These are phyloP conservation scores for Fraxinus ornus DNA, from an alignment of 305 asterid genomes.

Conservation along the genomic window DNA sequence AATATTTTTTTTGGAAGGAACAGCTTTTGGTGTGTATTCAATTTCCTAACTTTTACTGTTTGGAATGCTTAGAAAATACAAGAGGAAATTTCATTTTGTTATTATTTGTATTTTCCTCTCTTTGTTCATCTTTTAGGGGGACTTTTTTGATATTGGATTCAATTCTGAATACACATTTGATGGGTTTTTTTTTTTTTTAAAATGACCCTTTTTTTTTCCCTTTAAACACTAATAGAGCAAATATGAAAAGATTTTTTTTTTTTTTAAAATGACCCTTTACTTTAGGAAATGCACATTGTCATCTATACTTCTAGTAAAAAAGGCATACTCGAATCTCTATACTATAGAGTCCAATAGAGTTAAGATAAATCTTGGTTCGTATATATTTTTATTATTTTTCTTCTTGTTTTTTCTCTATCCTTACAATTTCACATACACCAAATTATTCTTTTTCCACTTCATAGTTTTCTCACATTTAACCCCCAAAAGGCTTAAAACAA, in stretches of 20 bases:
- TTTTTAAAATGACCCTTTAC: background rate
- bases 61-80: background rate
- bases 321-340: no score
- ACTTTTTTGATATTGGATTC: background rate
- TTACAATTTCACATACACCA: background rate
- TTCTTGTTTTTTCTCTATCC: background rate
- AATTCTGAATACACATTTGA: background rate
- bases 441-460: background rate
- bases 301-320: no score
- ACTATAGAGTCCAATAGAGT: no score
- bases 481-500: background rate
- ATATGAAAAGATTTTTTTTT: no score
- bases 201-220: no score
- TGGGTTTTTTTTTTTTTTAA: background rate
- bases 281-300: no score
- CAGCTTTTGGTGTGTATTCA: background rate
- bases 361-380: no score
- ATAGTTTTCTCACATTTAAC: background rate
- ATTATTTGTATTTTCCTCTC: background rate
- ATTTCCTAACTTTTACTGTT: background rate
- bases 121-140: background rate
- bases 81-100: background rate
- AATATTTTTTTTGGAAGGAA: background rate
- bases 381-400: no score
- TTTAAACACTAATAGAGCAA: background rate